phyloP scores from a whole-genome alignment of 257 asterid genomes.

The Anisodus tanguticus region DNA sequence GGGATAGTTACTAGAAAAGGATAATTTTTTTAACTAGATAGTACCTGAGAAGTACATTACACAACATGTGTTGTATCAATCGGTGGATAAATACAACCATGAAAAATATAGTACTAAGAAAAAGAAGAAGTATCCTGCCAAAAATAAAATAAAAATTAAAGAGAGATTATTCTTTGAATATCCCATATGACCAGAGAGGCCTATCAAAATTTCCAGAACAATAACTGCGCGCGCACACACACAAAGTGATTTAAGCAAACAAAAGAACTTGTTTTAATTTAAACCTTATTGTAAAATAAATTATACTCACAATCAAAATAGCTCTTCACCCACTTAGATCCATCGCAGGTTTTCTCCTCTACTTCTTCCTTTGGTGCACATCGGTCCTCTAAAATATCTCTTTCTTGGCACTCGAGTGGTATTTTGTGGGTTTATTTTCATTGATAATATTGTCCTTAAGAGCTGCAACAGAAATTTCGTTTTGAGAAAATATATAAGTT shows the following conservation, averaged over 20 bases:
- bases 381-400: conserved; percentile 58
- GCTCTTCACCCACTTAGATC: conserved; percentile 82
- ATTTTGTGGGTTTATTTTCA: conserved; percentile 61
- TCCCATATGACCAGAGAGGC: conserved; percentile 31
- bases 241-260: background rate
- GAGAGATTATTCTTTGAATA: conserved; percentile 23
- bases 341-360: conserved; percentile 43
- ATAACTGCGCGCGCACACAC: conserved; percentile 51
- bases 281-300: background rate
- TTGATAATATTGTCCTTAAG: conserved; percentile 75
- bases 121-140: conserved; percentile 35
- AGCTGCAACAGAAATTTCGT: conserved; percentile 50
- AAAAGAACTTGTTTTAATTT: conserved; percentile 10
- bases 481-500: background rate
- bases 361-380: conserved; percentile 37
- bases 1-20: background rate
- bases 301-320: conserved; percentile 80
- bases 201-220: conserved; percentile 72
- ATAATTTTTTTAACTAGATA: background rate
- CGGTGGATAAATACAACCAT: conserved; percentile 51
- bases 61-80: conserved; percentile 61
- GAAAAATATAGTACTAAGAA: conserved; percentile 47
- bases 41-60: conserved; percentile 25
- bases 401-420: conserved; percentile 53
- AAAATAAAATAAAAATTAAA: conserved; percentile 30